Base-by-base conservation (phyloP, 306 rosid species). In the Senna siamea region DNA sequence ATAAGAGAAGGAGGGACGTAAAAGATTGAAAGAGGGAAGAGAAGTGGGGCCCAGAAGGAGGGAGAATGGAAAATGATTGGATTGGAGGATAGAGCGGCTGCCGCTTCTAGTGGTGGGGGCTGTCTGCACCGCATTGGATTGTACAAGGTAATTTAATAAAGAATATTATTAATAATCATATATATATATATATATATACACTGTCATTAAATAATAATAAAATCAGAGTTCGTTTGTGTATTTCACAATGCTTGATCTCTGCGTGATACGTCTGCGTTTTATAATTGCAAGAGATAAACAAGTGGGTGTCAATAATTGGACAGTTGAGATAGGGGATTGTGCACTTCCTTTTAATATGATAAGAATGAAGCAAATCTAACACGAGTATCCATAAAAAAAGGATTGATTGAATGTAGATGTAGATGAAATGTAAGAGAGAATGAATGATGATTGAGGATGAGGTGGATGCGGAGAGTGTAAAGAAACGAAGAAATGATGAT, bases 281-380 rank as follows among this genome's bases (percentile, higher is more conserved):
- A 18, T 26, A 35, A 35, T 35, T 12, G 19, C 0, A 1, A 35
- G 74, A 48, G 8, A 51, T 9, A 37, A 41, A 43, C 68, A 52
- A 69, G 79, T 74, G 69, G 80, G 69, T 10, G 2, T 1, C 66
- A 75, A 80, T 75, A 62, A 75, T 69, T 55, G 32, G 57, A 53
- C 22, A 26, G 62, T 56, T 20, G 30, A 26, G 30, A 26, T 26
- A 26, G 30, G 62, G 66, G 66, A 59, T 59, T 13, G 64, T 30
- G 64, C n/a, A n/a, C n/a, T n/a, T n/a, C n/a, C n/a, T n/a, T n/a
- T n/a, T n/a, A n/a, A n/a, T n/a, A n/a, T n/a, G n/a, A n/a, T n/a
- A n/a, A n/a, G 30, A 26, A 26, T 26, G 30, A 26, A 26, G 30
- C 2, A 26, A 26, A 26, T 26, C 30, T 26, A 26, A 26, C 30